Evolutionary conservation across 306 rosid species (phyloP), one percentile per base, ranked within the genome.

Genomic region (Malus domestica): DNA sequence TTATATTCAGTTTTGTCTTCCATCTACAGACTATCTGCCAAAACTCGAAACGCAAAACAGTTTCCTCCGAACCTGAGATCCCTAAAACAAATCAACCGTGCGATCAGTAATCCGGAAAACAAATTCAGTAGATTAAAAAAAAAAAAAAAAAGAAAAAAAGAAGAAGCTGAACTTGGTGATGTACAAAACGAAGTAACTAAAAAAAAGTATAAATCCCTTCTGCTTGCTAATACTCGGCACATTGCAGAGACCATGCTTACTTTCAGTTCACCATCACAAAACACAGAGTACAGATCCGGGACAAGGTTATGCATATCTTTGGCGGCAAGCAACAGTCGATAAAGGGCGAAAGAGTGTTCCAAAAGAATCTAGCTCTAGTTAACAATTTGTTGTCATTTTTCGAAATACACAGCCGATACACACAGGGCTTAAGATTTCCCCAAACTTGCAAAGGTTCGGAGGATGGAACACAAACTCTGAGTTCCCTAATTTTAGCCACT

Each of bases 1-100:
- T 16, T 27, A 49, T 19, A 18, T 30, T 68, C 58, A 22, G 85
- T 69, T 79, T 83, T 87, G 60, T 77, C 85, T 72, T 80, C 97
- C 92, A 91, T 87, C 69, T 70, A 79, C 80, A 52, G 78, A 76
- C 55, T 68, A 23, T 61, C 76, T 70, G 9, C 65, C 16, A 58
- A 23, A 23, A 83, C 67, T 23, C 27, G 23, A 19, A 51, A 68
- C 12, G 74, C 55, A 65, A 76, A 76, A 75, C 52, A 80, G 52
- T 15, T 52, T 80, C 44, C 40, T 14, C 33, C 23, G 54, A 69
- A 76, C 8, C 81, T 66, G 69, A 20, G 29, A 76, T 29, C 81
- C 65, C 74, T 51, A 10, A 58, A 74, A 71, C 44, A 78, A 75
- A 16, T 3, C 33, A 73, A 67, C 59, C 2, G 49, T 44, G 19